Conservation (phyloP, 768 basidiomycete species). For the Rhizopogon vinicolor region DNA sequence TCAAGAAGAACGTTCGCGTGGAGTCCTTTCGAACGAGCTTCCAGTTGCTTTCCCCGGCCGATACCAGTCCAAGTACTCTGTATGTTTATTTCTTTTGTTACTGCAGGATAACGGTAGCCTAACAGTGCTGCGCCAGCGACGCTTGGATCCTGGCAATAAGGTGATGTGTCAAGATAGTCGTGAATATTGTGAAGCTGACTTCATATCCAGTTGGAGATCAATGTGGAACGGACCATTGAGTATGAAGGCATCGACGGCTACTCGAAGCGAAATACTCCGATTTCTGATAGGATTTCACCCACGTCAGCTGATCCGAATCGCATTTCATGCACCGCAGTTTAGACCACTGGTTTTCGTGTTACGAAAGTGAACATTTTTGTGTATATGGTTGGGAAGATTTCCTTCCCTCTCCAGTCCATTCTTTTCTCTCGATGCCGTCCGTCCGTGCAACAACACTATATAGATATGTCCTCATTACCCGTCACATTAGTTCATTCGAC, state of each 20-base stretch:
- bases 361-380: no score
- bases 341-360: neutral
- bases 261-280: neutral
- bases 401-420: neutral
- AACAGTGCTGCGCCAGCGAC: neutral
- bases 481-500: neutral
- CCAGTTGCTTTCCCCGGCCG: constrained; percentile 20
- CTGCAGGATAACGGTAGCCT: neutral
- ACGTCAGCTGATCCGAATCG: neutral
- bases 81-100: neutral
- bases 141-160: neutral
- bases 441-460: neutral
- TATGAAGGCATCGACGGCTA: constrained; percentile 6
- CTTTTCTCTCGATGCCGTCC: neutral
- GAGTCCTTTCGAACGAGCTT: constrained; percentile 22
- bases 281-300: neutral
- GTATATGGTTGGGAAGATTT: neutral
- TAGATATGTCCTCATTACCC: neutral
- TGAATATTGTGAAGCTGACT: neutral
- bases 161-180: neutral
- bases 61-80: constrained; percentile 1
- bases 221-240: constrained; percentile 23
- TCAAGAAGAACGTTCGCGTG: constrained; percentile 21
- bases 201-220: constrained; percentile 20
- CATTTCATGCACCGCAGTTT: neutral